These are phyloP conservation scores for Nemania diffusa DNA, from an alignment of 2,329 filamentous ascomycete species.

Conservation along the genomic window DNA sequence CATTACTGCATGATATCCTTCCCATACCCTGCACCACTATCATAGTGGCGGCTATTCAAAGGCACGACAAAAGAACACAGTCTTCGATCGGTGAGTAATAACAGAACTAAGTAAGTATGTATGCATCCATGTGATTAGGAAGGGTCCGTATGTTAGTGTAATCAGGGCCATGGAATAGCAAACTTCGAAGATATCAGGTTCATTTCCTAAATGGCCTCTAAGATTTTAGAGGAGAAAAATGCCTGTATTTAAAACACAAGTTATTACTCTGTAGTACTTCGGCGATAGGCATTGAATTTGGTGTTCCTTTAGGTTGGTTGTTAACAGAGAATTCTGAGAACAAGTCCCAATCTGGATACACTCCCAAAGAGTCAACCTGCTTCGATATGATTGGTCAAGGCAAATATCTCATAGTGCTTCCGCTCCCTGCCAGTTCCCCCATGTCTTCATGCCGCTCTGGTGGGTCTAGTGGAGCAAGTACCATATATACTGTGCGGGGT, in stretches of 20 bases:
- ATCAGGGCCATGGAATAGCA: conserved; percentile 2
- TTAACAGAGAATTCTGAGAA: not conserved
- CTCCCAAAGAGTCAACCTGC: conserved; percentile 47
- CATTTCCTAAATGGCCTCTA: too few relatives aligned
- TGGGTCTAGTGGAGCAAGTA: conserved; percentile 17
- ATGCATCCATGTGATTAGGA: not conserved
- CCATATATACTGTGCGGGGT: conserved; percentile 38
- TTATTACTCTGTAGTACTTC: not conserved
- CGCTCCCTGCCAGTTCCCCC: conserved; percentile 38
- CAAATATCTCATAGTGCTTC: conserved; percentile 39
- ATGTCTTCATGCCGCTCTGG: conserved; percentile 27
- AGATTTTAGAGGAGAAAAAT: not conserved
- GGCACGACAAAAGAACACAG: conserved; percentile 4
- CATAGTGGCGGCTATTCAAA: conserved; percentile 22
- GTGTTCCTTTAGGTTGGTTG: not conserved
- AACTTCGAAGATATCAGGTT: not conserved
- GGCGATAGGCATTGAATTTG: not conserved
- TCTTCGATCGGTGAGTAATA: conserved; percentile 16
- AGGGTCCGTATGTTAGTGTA: not conserved
- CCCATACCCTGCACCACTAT: conserved; percentile 5
- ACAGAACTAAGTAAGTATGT: conserved; percentile 8
- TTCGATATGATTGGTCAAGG: conserved; percentile 44
- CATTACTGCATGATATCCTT: conserved; percentile 24
- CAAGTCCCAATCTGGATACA: conserved; percentile 47
- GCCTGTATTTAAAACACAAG: not conserved